Base-by-base conservation (phyloP, 2,329 filamentous ascomycete species). In the Cladophialophora yegresii region DNA sequence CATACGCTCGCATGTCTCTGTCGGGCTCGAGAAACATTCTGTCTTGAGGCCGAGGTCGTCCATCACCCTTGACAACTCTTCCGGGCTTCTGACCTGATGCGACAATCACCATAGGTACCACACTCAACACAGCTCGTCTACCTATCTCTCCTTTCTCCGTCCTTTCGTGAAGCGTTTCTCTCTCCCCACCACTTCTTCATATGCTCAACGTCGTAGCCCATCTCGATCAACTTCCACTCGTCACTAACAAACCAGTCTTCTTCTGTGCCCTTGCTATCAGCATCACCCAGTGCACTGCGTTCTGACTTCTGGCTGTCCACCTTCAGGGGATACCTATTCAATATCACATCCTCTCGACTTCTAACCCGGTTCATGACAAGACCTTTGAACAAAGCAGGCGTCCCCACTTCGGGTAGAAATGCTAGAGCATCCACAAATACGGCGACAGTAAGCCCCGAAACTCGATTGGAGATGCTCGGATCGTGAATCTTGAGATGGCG, bases 401-500 rank as follows among this genome's bases (percentile, higher is more conserved):
- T 74, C 2, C 73, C 73, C 9, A 69, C 60, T 4, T 63, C 36
- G 7, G 73, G 73, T 43, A 62, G 63, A 55, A 75, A 75, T 7
- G 61, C 60, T 20, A 65, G 68, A 32, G 72, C 72, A 64, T 74
- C 70, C 16, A 73, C 63, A 64, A 72, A 75, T 3, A 74, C 70
- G 13, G 72, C 72, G 23, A 75, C 61, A 9, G 71, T 71, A 10
- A 75, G 61, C 0, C 71, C 72, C 2, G 59, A 61, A 16, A 54
- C 59, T 33, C 58, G 68, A 43, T 54, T 56, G 13, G 49, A 64
- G 28, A 72, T 69, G 22, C 69, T 69, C 9, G 68, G 64, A 58
- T 75, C 73, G 16, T 73, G 67, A 43, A 75, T 67, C 30, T 73
- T 72, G 55, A 75, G 58, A 53, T 74, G 72, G 1, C 73, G 72